These are phyloP conservation scores for Aspergillus quadricinctus DNA, from an alignment of 2,329 filamentous ascomycete species.

Conservation along the genomic window DNA sequence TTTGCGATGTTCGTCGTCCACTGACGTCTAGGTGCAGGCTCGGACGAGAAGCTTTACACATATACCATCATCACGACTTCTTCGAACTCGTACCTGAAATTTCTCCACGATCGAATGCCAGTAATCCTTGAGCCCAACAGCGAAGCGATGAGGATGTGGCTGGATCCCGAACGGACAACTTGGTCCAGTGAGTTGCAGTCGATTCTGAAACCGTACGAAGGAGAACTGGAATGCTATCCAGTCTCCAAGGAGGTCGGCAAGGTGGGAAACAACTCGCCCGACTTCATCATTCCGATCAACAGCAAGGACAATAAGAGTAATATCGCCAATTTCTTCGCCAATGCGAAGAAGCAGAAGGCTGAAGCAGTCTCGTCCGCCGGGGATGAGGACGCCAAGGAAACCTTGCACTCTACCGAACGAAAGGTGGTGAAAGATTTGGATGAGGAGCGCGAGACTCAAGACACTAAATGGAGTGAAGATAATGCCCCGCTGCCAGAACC, in stretches of 20 bases:
- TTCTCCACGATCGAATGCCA: conserved; percentile 93
- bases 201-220: conserved; percentile 72
- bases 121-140: conserved; percentile 79
- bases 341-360: conserved; percentile 38
- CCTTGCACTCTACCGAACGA: conserved; percentile 33
- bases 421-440: conserved; percentile 12
- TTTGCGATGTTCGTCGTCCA: background rate
- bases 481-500: conserved; percentile 49
- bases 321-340: conserved; percentile 88
- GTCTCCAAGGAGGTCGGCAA: conserved; percentile 89
- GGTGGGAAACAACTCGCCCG: conserved; percentile 83
- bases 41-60: conserved; percentile 69
- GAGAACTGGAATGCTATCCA: conserved; percentile 77
- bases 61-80: conserved; percentile 93
- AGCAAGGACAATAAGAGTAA: conserved; percentile 87
- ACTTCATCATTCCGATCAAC: conserved; percentile 75
- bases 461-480: conserved; percentile 46
- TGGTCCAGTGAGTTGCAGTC: conserved; percentile 78
- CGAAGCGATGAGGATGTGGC: conserved; percentile 66
- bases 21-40: conserved; percentile 38
- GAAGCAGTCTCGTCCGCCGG: conserved; percentile 24
- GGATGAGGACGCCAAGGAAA: conserved; percentile 15
- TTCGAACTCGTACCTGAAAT: conserved; percentile 75
- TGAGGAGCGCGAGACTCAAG: conserved; percentile 37
- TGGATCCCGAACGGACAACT: conserved; percentile 65